Percentiles rank a stretch among this genome's conserved stretches.
phyloP scores from a whole-genome alignment of 257 asterid species.

The Nicotiana knightiana region DNA sequence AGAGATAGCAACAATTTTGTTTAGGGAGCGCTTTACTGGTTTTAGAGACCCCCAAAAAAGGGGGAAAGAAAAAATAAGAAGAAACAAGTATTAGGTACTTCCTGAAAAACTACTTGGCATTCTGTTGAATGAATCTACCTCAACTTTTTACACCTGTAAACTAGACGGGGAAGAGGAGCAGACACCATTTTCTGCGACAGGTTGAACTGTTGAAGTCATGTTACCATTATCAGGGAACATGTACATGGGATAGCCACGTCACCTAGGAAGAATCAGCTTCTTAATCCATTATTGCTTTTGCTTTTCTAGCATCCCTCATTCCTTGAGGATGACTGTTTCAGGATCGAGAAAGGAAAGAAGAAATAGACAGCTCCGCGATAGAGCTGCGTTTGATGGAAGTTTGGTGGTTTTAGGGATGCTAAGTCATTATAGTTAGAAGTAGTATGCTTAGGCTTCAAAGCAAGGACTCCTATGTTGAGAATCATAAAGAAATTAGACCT shows the following conservation, averaged over 20 bases:
- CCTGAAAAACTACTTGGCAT: no score
- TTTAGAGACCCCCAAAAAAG: no score
- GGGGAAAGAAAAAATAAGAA: no score
- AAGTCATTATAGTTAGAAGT: neutral
- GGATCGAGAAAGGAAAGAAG: neutral
- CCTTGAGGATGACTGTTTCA: neutral
- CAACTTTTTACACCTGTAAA: no score
- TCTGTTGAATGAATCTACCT: no score
- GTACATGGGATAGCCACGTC: neutral
- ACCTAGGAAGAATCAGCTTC: neutral
- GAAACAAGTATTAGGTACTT: no score
- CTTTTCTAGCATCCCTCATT: constrained; percentile 1
- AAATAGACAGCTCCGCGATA: neutral
- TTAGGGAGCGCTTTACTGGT: no score
- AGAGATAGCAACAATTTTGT: neutral
- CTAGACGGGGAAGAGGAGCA: no score
- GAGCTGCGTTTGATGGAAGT: neutral
- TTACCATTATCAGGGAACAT: neutral
- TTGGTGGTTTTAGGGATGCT: neutral
- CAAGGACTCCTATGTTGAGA: neutral
- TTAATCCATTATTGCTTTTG: neutral
- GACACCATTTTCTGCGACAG: no score
- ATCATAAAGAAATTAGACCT: neutral
- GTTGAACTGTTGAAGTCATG: no score
- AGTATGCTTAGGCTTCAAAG: neutral